A percentile compares a stretch with the other conserved stretches of the same genome.
Conservation (phyloP, 1,139 yeast genomes). For the Candida albicans region DNA sequence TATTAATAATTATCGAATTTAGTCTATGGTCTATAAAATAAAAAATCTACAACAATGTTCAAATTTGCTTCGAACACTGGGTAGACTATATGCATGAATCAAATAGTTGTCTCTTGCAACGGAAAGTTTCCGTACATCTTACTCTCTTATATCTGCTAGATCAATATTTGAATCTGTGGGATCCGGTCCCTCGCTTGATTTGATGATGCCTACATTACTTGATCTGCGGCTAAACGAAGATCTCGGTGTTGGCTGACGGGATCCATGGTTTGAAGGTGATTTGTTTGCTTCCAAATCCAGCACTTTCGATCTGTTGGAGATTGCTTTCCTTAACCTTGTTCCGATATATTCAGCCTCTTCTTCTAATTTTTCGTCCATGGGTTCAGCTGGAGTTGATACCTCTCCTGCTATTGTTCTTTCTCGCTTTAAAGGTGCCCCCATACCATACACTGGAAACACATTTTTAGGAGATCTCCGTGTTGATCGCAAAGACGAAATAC, state of each 20-base stretch:
- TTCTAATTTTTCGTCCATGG: conserved; percentile 9
- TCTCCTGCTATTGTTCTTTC: conserved; percentile 58
- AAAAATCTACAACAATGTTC: no score
- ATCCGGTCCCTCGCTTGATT: neutral
- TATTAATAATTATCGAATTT: no score
- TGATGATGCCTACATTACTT: neutral
- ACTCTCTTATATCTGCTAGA: neutral
- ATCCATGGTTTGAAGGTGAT: neutral
- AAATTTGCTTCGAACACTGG: no score
- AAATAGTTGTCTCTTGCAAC: no score
- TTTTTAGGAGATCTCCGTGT: conserved; percentile 57
- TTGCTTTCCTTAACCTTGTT: conserved; percentile 22
- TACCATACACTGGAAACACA: conserved; percentile 75
- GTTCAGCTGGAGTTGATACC: conserved; percentile 7
- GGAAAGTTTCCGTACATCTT: no score
- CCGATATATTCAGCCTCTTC: conserved; percentile 33
- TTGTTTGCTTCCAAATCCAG: conserved; percentile 8
- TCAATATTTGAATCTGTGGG: neutral
- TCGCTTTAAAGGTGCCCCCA: conserved; percentile 60
- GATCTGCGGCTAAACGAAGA: neutral
- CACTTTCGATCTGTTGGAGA: conserved; percentile 9
- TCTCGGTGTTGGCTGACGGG: neutral
- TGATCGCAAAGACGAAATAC: conserved; percentile 3
- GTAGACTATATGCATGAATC: no score
- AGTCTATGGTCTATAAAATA: no score